phyloP scores from a whole-genome alignment of 805 yeast genomes.

The Metschnikowia gelsemii region DNA sequence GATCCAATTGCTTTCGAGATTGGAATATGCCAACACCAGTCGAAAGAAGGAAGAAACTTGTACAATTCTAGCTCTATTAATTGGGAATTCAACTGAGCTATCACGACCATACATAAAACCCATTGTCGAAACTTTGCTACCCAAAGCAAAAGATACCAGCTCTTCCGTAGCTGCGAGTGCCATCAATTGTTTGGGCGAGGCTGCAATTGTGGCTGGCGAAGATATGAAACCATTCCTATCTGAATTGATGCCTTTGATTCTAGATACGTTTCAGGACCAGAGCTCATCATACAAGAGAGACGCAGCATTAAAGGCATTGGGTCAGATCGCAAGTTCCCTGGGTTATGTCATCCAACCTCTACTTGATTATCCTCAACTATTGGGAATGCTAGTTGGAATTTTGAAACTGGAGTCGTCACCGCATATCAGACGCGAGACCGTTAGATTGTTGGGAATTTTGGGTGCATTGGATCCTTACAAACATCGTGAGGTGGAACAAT shows the following conservation, averaged over 20 bases:
- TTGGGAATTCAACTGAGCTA: slow-evolving; percentile 75
- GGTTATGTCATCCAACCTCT: slow-evolving; percentile 95
- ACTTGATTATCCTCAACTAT: slow-evolving; percentile 83
- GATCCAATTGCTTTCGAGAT: slow-evolving; percentile 78
- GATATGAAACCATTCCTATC: slow-evolving; percentile 70
- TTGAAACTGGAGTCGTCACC: slow-evolving; percentile 77
- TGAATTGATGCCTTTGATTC: slow-evolving; percentile 79
- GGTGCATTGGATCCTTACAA: slow-evolving; percentile 98
- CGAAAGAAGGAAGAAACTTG: slow-evolving; percentile 86
- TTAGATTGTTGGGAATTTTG: slow-evolving; percentile 81
- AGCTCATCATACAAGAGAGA: slow-evolving; percentile 84
- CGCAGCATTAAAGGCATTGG: slow-evolving; percentile 83
- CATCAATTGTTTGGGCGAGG: slow-evolving; percentile 82
- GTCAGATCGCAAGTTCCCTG: slow-evolving; percentile 84
- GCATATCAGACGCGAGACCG: slow-evolving; percentile 79
- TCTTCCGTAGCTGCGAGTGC: slow-evolving; percentile 86
- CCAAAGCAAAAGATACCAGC: slow-evolving; percentile 68
- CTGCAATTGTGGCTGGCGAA: slow-evolving; percentile 85
- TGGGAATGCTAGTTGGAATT: slow-evolving; percentile 78
- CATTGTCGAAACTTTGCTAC: slow-evolving; percentile 78
- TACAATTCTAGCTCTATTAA: slow-evolving; percentile 65
- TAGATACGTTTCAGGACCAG: slow-evolving; percentile 89
- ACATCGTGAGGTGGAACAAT: slow-evolving; percentile 85
- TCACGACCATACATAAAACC: slow-evolving; percentile 90
- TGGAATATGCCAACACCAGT: slow-evolving; percentile 77